A percentile compares a stretch with the other conserved stretches of the same genome.
Conservation (phyloP, 2,329 filamentous ascomycete species). For the Sclerotinia subarctica region DNA sequence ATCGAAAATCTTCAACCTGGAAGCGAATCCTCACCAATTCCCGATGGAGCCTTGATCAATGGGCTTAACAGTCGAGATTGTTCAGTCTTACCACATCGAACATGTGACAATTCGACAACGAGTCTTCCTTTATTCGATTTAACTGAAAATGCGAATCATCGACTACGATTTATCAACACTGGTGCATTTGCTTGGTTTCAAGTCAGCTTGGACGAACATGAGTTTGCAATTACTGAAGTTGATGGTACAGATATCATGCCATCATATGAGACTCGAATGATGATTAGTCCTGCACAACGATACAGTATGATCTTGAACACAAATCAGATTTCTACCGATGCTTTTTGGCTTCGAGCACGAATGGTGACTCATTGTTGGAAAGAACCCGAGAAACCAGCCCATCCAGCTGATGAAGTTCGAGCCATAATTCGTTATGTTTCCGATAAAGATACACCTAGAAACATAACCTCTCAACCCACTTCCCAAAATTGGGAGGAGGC, state of each 20-base stretch:
- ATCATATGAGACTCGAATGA: slow-evolving; percentile 55
- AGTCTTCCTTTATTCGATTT: slow-evolving; percentile 46
- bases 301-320: slow-evolving; percentile 65
- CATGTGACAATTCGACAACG: slow-evolving; percentile 45
- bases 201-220: slow-evolving; percentile 66
- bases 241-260: slow-evolving; percentile 67
- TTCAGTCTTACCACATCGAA: slow-evolving; percentile 39
- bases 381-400: slow-evolving; percentile 46
- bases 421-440: slow-evolving; percentile 48
- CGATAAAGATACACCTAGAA: slow-evolving; percentile 5
- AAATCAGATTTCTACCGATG: slow-evolving; percentile 50
- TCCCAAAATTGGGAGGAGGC: slow-evolving; percentile 45
- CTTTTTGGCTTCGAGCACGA: slow-evolving; percentile 63
- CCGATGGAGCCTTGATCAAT: slow-evolving; percentile 48
- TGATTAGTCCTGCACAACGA: slow-evolving; percentile 67
- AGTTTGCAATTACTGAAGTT: slow-evolving; percentile 63
- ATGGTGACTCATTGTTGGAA: slow-evolving; percentile 61
- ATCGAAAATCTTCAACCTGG: slow-evolving; percentile 42
- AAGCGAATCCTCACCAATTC: slow-evolving; percentile 44
- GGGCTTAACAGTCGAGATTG: slow-evolving; percentile 45
- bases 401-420: slow-evolving; percentile 46
- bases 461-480: slow-evolving; percentile 25
- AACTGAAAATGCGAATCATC: slow-evolving; percentile 56
- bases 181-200: slow-evolving; percentile 71
- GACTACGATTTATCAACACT: slow-evolving; percentile 66